Percentiles rank a stretch among this genome's conserved stretches.
phyloP scores from a whole-genome alignment of 495 filamentous ascomycete species.

The Annulohypoxylon moriforme region DNA sequence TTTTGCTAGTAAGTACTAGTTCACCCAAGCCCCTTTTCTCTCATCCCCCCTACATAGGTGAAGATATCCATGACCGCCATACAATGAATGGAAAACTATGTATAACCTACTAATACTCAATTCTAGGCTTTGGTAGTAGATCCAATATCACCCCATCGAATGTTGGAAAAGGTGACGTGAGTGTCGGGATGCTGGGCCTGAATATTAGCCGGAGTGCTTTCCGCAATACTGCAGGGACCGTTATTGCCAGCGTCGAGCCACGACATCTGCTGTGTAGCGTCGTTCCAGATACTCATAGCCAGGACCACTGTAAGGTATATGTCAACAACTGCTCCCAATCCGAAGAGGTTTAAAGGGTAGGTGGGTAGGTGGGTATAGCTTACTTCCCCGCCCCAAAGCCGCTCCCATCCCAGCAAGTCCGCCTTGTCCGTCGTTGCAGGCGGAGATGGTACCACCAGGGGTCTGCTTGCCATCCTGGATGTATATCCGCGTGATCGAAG shows the following conservation, averaged over 20 bases:
- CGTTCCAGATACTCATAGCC: slow-evolving; percentile 48
- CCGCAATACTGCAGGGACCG: slow-evolving; percentile 63
- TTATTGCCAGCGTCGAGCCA: slow-evolving; percentile 53
- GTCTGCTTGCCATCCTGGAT: slow-evolving; percentile 59
- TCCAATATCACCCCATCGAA: slow-evolving; percentile 43
- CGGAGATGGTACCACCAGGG: slow-evolving; percentile 36
- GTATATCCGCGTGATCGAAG: slow-evolving; percentile 65
- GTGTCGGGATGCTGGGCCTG: slow-evolving; percentile 57
- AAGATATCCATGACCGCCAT: neutral
- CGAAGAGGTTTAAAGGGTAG: slow-evolving; percentile 53
- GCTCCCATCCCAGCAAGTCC: slow-evolving; percentile 44
- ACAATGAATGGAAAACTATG: neutral
- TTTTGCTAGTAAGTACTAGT: neutral
- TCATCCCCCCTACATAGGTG: neutral
- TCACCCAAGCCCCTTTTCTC: neutral
- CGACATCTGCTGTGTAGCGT: slow-evolving; percentile 43
- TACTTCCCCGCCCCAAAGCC: slow-evolving; percentile 45
- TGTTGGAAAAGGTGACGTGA: slow-evolving; percentile 65
- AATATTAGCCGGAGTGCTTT: slow-evolving; percentile 57
- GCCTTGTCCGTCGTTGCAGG: slow-evolving; percentile 31
- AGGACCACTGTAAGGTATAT: slow-evolving; percentile 35
- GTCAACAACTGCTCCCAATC: slow-evolving; percentile 57
- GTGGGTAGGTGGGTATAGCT: slow-evolving; percentile 49
- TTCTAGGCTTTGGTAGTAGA: slow-evolving; percentile 30
- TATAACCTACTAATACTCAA: neutral